Evolutionary conservation across 2,329 filamentous ascomycete species (phyloP).

Genomic region (Cladophialophora bantiana): DNA sequence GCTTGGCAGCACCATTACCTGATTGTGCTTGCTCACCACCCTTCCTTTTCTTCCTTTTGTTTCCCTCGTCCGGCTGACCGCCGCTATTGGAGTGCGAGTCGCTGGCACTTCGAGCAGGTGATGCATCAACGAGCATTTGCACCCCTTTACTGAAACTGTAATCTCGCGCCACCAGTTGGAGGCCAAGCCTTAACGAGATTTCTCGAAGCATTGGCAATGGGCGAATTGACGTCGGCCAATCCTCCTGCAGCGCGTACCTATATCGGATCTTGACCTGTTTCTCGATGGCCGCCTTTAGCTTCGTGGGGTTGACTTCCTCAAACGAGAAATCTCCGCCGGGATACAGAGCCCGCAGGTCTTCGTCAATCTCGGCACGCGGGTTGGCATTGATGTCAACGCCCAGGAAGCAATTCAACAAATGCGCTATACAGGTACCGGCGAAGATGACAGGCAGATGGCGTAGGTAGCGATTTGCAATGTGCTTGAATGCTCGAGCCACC

Average conservation of each 20-base stretch:
- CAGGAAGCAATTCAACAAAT: slow-evolving; percentile 92
- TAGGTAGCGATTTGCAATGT: slow-evolving; percentile 80
- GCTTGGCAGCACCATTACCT: slow-evolving; percentile 53
- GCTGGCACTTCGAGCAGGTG: slow-evolving; percentile 49
- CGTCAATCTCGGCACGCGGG: slow-evolving; percentile 78
- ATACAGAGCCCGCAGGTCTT: slow-evolving; percentile 76
- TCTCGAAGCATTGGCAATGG: slow-evolving; percentile 88
- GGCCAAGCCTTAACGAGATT: slow-evolving; percentile 83
- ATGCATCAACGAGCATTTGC: slow-evolving; percentile 42
- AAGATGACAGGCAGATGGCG: slow-evolving; percentile 80
- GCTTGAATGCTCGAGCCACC: slow-evolving; percentile 95
- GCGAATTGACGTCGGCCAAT: slow-evolving; percentile 73
- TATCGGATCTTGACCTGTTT: slow-evolving; percentile 76
- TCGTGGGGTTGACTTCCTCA: slow-evolving; percentile 76
- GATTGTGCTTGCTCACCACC: slow-evolving; percentile 40
- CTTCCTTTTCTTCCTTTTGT: slow-evolving; percentile 66
- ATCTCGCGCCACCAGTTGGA: slow-evolving; percentile 82
- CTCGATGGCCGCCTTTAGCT: slow-evolving; percentile 72
- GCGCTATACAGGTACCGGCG: slow-evolving; percentile 78
- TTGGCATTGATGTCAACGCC: slow-evolving; percentile 77
- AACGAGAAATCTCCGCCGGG: slow-evolving; percentile 82
- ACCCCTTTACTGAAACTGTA: slow-evolving; percentile 69
- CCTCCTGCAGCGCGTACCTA: slow-evolving; percentile 72
- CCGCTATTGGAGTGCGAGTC: slow-evolving; percentile 40
- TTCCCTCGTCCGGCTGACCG: slow-evolving; percentile 48